Base-by-base conservation (phyloP, 495 filamentous ascomycete genomes). In the Penicillium canariense region DNA sequence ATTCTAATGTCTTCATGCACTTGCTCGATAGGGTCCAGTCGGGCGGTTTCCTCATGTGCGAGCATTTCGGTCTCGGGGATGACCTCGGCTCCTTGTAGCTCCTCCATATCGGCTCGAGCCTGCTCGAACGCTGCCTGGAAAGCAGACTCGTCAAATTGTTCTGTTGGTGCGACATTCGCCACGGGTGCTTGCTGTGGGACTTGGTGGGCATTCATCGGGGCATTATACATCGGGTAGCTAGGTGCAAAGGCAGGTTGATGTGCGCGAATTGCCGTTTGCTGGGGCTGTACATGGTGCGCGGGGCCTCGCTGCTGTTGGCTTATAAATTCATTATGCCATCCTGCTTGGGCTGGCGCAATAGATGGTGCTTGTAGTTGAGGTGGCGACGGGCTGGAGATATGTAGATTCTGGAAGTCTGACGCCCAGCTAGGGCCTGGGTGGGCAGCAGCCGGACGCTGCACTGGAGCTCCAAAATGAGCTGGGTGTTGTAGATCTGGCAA, bases 41-140 rank as follows among this genome's bases (percentile, higher is more conserved):
- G 50, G n/a, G 32, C 15, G 9, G 40, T 30, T 48, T 48, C 28
- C 20, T 68, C 65, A 4, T 50, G 27, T 11, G 42, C 6, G 15
- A 55, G 22, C 7, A 48, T 39, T 45, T 65, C 35, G 2, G 15
- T 42, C 14, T 62, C 52, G 6, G 55, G 40, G 5, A 47, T 28
- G 15, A 59, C 8, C 18, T 60, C 60, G 22, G 48, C 14, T n/a
- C 40, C 55, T 38, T 74, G 71, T 15, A 61, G 58, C 28, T 71
- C 68, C 35, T 71, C 65, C 62, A 76, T 62, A 45, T 75, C 70
- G 7, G 67, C 69, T 52, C 65, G 68, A 20, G 72, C 76, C 45
- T 76, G 72, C 44, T 80, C 81, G 62, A 87, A 87, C 4, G 84
- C 85, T 32, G 72, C 73, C 54, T 83, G 84, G 60, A 88, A 88